Conservation (phyloP, 1,139 yeast species). For the Geotrichum aggregatum region DNA sequence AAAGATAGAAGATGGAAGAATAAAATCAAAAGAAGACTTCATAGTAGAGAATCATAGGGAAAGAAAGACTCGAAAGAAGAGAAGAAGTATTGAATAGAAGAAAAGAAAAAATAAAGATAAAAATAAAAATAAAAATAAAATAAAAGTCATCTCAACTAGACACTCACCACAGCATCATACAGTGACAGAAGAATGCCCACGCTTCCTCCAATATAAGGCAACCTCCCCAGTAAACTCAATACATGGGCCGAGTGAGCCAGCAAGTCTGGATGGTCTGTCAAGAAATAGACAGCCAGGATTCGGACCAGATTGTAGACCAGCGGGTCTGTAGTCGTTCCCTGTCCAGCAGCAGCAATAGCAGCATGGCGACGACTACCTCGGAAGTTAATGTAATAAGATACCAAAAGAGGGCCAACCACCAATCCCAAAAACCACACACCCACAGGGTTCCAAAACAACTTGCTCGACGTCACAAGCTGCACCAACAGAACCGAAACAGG, state of each 20-base stretch:
- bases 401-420: not conserved
- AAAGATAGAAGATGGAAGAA: not conserved
- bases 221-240: not conserved
- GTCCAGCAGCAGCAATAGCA: not conserved
- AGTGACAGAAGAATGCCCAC: constrained; percentile 8
- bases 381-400: constrained; percentile 6
- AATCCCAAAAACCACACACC: not conserved
- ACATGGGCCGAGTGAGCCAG: not conserved
- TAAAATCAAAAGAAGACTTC: not conserved
- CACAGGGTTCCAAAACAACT: constrained; percentile 5
- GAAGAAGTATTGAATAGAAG: not conserved
- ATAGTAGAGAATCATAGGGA: not conserved
- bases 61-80: not conserved
- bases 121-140: not conserved
- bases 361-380: not conserved
- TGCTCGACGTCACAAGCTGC: not conserved
- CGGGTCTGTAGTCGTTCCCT: not conserved
- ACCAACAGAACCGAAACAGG: not conserved
- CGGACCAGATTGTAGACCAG: not conserved
- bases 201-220: constrained; percentile 6
- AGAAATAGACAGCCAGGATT: not conserved
- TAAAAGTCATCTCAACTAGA: not conserved
- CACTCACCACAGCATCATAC: not conserved
- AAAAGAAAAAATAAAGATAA: not conserved
- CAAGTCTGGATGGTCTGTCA: not conserved